Conservation (phyloP, 2,329 filamentous ascomycete genomes). For the Fusarium protoensiforme region DNA sequence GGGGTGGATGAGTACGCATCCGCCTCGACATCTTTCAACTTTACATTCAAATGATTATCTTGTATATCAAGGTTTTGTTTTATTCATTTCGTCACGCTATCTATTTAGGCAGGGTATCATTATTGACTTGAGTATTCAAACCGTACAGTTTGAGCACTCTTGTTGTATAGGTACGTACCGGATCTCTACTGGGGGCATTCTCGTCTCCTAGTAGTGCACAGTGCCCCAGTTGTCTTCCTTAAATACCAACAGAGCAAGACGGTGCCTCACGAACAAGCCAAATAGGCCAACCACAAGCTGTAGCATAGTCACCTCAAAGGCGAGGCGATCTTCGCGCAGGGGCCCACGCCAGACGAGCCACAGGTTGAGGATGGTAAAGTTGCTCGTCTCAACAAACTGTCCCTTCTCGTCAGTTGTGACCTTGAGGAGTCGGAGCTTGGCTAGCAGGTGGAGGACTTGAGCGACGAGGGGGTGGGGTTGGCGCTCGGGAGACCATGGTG, state of each 20-base stretch:
- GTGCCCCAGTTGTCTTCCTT: conserved; percentile 82
- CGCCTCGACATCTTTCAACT: not conserved
- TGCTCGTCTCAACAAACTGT: conserved; percentile 81
- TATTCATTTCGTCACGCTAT: not conserved
- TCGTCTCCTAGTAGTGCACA: conserved; percentile 33
- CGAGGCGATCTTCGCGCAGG: conserved; percentile 85
- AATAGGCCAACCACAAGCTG: conserved; percentile 82
- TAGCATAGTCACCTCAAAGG: conserved; percentile 81
- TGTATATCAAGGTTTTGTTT: not conserved
- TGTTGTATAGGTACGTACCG: not conserved
- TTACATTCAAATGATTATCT: not conserved
- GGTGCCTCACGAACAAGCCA: conserved; percentile 87
- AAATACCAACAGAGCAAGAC: conserved; percentile 88
- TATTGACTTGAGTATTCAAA: not conserved
- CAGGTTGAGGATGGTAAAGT: conserved; percentile 93
- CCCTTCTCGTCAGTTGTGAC: conserved; percentile 76
- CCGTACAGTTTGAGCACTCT: not conserved
- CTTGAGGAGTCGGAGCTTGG: conserved; percentile 73
- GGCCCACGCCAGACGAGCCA: conserved; percentile 97
- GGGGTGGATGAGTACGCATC: conserved; percentile 23
- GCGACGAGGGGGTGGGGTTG: conserved; percentile 76
- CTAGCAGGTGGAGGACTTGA: conserved; percentile 73
- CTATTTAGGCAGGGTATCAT: conserved; percentile 22
- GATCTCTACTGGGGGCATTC: not conserved
- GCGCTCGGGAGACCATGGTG: conserved; percentile 74